Base-by-base conservation (phyloP, 192 early-diverging fungal genomes). In the Linnemannia elongata region DNA sequence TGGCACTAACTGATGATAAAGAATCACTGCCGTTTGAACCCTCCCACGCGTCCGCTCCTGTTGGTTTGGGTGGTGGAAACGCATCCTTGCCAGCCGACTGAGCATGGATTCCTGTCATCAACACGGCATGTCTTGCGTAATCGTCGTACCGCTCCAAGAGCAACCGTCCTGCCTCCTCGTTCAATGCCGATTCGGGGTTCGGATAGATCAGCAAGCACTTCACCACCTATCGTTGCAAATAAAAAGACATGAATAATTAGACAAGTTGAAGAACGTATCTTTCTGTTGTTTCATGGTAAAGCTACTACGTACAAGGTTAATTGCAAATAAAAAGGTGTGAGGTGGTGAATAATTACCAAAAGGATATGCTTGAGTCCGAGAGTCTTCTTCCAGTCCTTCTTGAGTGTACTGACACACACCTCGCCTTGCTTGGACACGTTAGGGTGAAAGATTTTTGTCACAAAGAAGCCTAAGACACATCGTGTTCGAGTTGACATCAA, bases 391-490 rank as follows among this genome's bases (percentile, higher is more conserved):
- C 98, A 99, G 87, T 99, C 98, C 85, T 96, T 97, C 79, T 99
- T 99, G 38, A 99, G 91, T 17, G 97, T 97, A 83, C 94, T 97
- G 63, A 99, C 97, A 87, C 98, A 99, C 80, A 99, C 96, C 80
- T 98, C 97, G 33, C 98, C 98, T 35, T 88, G 82, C 57, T 92
- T 88, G 2, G 97, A 95, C 0, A 99, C 97, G 82, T 99, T 99
- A 9, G 98, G 98, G 86, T 99, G 98, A 85, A 99, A 99, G 20
- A 99, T 98, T 84, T 97, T 98, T 54, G 98, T 99, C 17, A 95
- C 69, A 89, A 99, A 98, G 79, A 80, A 90, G 15, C 95, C 95
- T 96, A 75, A 18, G 4, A 55, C 2, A 33, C 60, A 66, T 3
- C 30, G 13, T 15, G 60, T 12, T 13, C 27, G 33, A 33, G 13